Percentiles rank a stretch among this genome's conserved stretches.
These are phyloP conservation scores for Neurospora hispaniola DNA, from an alignment of 495 filamentous ascomycete genomes.

Conservation along the genomic window DNA sequence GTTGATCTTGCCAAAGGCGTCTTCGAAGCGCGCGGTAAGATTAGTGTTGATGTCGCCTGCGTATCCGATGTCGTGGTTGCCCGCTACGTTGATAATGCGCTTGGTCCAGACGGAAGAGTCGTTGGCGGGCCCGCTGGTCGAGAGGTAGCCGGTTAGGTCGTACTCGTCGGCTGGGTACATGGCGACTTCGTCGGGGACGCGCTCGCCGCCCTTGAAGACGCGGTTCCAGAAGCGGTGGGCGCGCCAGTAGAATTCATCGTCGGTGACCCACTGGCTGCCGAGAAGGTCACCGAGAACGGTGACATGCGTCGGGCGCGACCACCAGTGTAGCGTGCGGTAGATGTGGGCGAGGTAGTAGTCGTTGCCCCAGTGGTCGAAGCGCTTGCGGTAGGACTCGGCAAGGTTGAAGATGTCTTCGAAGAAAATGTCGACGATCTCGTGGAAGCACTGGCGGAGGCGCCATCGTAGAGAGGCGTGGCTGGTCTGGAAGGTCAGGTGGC, in stretches of 20 bases:
- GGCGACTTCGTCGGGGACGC: constrained; percentile 54
- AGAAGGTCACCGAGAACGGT: constrained; percentile 83
- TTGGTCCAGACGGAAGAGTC: constrained; percentile 52
- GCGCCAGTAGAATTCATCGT: constrained; percentile 68
- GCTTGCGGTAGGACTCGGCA: constrained; percentile 57
- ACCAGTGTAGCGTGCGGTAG: constrained; percentile 76
- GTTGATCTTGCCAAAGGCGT: constrained; percentile 72
- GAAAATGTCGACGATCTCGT: constrained; percentile 42
- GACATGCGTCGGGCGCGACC: constrained; percentile 74
- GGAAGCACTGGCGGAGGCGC: constrained; percentile 36
- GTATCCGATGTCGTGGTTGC: constrained; percentile 96
- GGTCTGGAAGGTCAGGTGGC: constrained; percentile 34
- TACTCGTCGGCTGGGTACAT: constrained; percentile 37
- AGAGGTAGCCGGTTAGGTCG: constrained; percentile 40
- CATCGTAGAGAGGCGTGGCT: constrained; percentile 31
- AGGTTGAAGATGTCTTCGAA: constrained; percentile 54
- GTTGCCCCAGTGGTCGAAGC: constrained; percentile 81
- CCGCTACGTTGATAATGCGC: constrained; percentile 76
- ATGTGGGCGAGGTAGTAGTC: constrained; percentile 92
- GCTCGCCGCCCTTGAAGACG: constrained; percentile 59
- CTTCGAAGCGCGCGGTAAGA: constrained; percentile 68
- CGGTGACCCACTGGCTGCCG: constrained; percentile 91
- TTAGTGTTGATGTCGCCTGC: constrained; percentile 71
- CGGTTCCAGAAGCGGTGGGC: constrained; percentile 69
- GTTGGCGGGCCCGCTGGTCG: constrained; percentile 22